A percentile compares a stretch with the other conserved stretches of the same genome.
These are phyloP conservation scores for Gymnopilus junonius DNA, from an alignment of 768 basidiomycete species.

Conservation along the genomic window DNA sequence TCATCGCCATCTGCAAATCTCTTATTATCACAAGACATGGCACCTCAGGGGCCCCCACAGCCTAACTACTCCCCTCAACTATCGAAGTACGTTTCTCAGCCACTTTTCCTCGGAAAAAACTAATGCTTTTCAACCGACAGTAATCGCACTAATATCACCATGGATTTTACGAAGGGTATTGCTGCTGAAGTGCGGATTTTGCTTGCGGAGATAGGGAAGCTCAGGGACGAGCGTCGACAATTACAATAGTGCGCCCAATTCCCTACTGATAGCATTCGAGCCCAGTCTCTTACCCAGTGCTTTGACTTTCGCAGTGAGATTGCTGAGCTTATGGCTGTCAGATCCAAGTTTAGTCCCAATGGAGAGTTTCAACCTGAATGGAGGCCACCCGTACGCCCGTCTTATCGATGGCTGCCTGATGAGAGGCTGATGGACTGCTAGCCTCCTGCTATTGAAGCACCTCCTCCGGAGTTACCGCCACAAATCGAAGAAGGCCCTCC, in stretches of 20 bases:
- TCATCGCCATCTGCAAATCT: background rate
- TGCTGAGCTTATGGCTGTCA: constrained; percentile 80
- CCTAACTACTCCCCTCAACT: constrained; percentile 29
- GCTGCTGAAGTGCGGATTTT: constrained; percentile 81
- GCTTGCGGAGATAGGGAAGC: constrained; percentile 78
- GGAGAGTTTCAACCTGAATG: constrained; percentile 81
- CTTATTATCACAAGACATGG: constrained; percentile 20
- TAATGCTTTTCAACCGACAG: constrained; percentile 15
- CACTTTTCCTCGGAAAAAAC: background rate
- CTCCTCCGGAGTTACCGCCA: constrained; percentile 47
- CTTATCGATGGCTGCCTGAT: background rate
- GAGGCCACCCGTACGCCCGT: constrained; percentile 57
- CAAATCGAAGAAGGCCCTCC: constrained; percentile 49
- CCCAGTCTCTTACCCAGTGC: constrained; percentile 1
- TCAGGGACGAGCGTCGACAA: constrained; percentile 74
- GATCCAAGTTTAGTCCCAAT: constrained; percentile 80
- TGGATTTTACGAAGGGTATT: constrained; percentile 84
- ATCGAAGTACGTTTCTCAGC: constrained; percentile 16
- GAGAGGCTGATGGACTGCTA: background rate
- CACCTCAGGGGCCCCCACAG: constrained; percentile 29
- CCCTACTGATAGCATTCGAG: background rate
- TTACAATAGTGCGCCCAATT: constrained; percentile 69
- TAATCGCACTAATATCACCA: constrained; percentile 50
- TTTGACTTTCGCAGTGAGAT: constrained; percentile 61
- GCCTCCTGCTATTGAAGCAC: constrained; percentile 40